Evolutionary conservation across 495 filamentous ascomycete genomes (phyloP), one percentile per base, ranked within the genome.

Genomic region (Hypoxylon fuscum): DNA sequence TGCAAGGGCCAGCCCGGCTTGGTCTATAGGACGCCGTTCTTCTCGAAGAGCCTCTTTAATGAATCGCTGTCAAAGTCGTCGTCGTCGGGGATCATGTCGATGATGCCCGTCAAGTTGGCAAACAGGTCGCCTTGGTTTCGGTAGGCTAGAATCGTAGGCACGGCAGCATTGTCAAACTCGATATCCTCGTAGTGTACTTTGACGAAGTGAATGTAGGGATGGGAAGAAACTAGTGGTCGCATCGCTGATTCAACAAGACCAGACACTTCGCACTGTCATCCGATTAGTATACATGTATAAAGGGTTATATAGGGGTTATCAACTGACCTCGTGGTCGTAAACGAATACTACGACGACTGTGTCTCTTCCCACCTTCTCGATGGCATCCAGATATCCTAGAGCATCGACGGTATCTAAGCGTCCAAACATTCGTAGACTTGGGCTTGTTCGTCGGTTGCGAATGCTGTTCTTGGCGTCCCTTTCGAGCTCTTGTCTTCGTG

Each of bases 271-370:
- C 84, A 92, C 93, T 97, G 68, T 48, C 49, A 43, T n/a, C 34
- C 14, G 40, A 31, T 61, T 55, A 71, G 73, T 62, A 70, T 34
- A 18, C 46, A 15, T 23, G 31, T 50, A 4, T 20, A 18, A 9
- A 20, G 4, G 23, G 6, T 8, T 21, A 12, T 17, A 14, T 43
- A 44, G 40, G 1, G 56, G 52, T 18, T 46, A 37, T 51, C 41
- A 49, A 76, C 85, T 66, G 83, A 96, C 94, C 84, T 90, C 78
- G 57, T 91, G 87, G 70, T 98, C 92, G 74, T 93, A 96, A 55
- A 98, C 90, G 71, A 91, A 92, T 17, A 98, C 95, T 2, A 97
- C 91, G n/a, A 98, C 93, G 9, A 92, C 81, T 0, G 91, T 92
- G 42, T 93, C 92, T 15, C 86, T 74, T 34, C 85, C 80, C 3